These are phyloP conservation scores for Calonectria pseudoturangicola DNA, from an alignment of 2,329 filamentous ascomycete genomes.

Conservation along the genomic window DNA sequence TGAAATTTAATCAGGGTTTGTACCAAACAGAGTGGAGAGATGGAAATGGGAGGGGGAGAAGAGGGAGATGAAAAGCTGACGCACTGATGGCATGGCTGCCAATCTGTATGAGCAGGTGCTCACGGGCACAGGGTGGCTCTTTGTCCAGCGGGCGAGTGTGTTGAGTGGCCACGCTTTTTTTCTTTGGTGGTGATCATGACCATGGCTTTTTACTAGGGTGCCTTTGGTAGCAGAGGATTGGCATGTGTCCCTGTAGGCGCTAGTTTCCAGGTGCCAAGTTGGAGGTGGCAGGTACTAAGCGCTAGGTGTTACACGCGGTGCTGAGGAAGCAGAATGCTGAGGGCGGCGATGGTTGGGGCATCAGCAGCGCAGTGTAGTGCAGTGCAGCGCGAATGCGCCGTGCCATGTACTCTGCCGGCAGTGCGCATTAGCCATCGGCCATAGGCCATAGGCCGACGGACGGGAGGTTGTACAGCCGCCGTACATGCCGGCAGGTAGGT, in stretches of 20 bases:
- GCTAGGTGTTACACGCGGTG: slow-evolving; percentile 32
- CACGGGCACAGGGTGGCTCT: not conserved
- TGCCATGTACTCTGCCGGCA: slow-evolving; percentile 1
- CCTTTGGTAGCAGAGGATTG: slow-evolving; percentile 3
- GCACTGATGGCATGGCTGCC: not conserved
- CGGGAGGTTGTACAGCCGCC: not conserved
- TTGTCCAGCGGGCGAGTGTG: not conserved
- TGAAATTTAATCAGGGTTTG: slow-evolving; percentile 7
- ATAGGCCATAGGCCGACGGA: no score
- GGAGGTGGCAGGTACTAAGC: slow-evolving; percentile 25
- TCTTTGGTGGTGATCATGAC: slow-evolving; percentile 8
- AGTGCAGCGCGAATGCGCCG: not conserved
- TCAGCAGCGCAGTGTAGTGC: not conserved
- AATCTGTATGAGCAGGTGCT: not conserved
- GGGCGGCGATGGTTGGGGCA: not conserved
- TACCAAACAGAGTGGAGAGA: slow-evolving; percentile 1
- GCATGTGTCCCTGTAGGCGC: slow-evolving; percentile 25
- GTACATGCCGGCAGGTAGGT: not conserved
- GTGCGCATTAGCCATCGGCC: not conserved
- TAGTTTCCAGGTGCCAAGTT: slow-evolving; percentile 38
- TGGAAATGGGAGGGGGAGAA: not conserved
- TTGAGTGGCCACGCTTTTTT: slow-evolving; percentile 6
- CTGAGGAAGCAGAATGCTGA: not conserved
- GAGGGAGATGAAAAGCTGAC: not conserved
- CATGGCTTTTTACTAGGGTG: not conserved